Conservation (phyloP, 2,329 filamentous ascomycete species). For the Drechslerella coelobrocha region DNA sequence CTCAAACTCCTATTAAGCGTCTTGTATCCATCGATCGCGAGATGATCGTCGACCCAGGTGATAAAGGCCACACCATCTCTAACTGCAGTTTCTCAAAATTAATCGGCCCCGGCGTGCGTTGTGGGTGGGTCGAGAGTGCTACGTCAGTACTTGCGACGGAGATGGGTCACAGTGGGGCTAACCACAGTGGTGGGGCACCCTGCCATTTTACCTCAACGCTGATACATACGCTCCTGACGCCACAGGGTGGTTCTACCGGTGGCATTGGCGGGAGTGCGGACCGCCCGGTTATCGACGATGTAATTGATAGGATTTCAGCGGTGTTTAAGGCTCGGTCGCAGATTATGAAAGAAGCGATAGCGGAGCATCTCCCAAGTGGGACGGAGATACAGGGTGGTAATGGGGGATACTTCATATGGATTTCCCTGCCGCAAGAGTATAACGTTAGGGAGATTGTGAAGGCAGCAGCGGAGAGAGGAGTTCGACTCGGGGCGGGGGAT, state of each 20-base stretch:
- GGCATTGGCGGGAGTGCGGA: no score
- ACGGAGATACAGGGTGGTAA: conserved; percentile 61
- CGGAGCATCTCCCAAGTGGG: conserved; percentile 69
- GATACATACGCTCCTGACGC: conserved; percentile 62
- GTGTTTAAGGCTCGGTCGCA: conserved; percentile 65
- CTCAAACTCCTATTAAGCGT: conserved; percentile 26
- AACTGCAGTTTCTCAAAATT: conserved; percentile 94
- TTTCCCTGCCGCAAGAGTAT: conserved; percentile 66
- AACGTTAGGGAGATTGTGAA: conserved; percentile 66
- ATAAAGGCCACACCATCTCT: conserved; percentile 73
- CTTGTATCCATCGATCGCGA: conserved; percentile 39
- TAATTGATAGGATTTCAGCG: conserved; percentile 63
- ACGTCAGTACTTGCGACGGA: conserved; percentile 68
- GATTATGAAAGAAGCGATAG: conserved; percentile 67
- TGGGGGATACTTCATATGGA: conserved; percentile 88
- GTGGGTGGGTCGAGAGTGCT: conserved; percentile 83
- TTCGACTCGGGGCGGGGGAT: conserved; percentile 73
- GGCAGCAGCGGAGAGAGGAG: conserved; percentile 66
- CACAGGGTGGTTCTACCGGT: conserved; percentile 57
- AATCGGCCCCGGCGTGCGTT: conserved; percentile 77
- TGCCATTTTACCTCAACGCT: conserved; percentile 65
- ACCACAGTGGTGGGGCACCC: conserved; percentile 67
- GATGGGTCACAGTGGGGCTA: conserved; percentile 62
- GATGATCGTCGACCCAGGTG: conserved; percentile 23
- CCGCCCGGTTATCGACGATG: conserved; percentile 57